Evolutionary conservation across 2,329 filamentous ascomycete genomes (phyloP).

Genomic region (Fusarium protoensiforme): DNA sequence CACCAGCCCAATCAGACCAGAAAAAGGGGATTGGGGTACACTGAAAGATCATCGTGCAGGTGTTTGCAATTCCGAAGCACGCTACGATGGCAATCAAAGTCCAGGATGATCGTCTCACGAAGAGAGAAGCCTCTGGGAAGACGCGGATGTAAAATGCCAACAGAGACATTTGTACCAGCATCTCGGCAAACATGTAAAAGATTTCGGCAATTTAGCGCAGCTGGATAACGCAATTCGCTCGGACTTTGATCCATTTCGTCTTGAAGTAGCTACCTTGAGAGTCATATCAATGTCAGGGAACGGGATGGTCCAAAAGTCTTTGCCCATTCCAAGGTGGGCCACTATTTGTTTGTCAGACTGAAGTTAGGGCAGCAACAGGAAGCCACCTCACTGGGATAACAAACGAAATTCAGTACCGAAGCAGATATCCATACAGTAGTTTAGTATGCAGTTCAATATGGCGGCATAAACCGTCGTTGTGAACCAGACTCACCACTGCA

Average conservation of each 20-base stretch:
- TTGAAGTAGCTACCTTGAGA: neutral
- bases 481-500: neutral
- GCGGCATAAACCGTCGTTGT: neutral
- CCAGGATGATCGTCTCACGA: constrained; percentile 3
- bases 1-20: constrained; percentile 12
- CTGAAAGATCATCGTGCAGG: constrained; percentile 16
- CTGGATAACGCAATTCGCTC: neutral
- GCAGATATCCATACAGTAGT: neutral
- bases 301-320: constrained; percentile 12
- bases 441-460: neutral
- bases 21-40: constrained; percentile 11
- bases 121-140: constrained; percentile 2
- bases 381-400: neutral
- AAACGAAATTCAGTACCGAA: neutral
- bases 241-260: neutral
- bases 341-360: neutral
- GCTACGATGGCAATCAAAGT: constrained; percentile 1
- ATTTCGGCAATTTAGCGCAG: constrained; percentile 17
- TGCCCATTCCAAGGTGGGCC: constrained; percentile 6
- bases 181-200: constrained; percentile 19
- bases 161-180: constrained; percentile 13
- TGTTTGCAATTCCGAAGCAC: constrained; percentile 16
- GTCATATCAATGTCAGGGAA: constrained; percentile 9
- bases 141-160: constrained; percentile 17
- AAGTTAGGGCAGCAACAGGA: neutral